These are phyloP conservation scores for Populus trichocarpa DNA, from an alignment of 441 rosid species.

Conservation along the genomic window DNA sequence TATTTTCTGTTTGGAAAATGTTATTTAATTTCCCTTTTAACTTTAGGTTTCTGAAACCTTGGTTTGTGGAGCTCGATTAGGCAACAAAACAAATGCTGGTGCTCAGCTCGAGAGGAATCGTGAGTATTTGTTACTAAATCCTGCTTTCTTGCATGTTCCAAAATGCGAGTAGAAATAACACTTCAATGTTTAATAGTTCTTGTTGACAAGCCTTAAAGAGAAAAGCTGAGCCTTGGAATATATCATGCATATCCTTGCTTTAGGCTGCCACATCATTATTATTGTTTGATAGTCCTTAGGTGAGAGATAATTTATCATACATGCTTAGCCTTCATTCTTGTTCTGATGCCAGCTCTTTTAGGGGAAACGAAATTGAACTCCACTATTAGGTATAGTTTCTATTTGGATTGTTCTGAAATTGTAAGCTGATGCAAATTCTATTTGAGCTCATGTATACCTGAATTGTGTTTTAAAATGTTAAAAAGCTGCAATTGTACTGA, in stretches of 20 bases:
- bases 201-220: not conserved
- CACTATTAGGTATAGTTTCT: not conserved
- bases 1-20: not conserved
- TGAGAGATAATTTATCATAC: too few species aligned
- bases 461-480: not conserved
- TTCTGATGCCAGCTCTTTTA: not conserved
- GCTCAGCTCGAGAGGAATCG: constrained; percentile 47
- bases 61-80: constrained; percentile 40
- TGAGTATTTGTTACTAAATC: constrained; percentile 38
- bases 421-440: not conserved
- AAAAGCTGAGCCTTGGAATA: not conserved
- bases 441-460: not conserved
- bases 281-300: not conserved
- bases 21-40: not conserved
- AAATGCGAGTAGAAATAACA: not conserved
- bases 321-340: not conserved
- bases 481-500: not conserved
- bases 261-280: not conserved
- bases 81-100: constrained; percentile 34
- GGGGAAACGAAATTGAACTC: not conserved
- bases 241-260: not conserved
- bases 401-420: not conserved
- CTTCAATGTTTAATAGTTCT: not conserved
- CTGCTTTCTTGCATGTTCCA: constrained; percentile 5
- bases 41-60: constrained; percentile 41